These are phyloP conservation scores for Coleophoma eucalyptorum DNA, from an alignment of 2,329 filamentous ascomycete genomes.

Conservation along the genomic window DNA sequence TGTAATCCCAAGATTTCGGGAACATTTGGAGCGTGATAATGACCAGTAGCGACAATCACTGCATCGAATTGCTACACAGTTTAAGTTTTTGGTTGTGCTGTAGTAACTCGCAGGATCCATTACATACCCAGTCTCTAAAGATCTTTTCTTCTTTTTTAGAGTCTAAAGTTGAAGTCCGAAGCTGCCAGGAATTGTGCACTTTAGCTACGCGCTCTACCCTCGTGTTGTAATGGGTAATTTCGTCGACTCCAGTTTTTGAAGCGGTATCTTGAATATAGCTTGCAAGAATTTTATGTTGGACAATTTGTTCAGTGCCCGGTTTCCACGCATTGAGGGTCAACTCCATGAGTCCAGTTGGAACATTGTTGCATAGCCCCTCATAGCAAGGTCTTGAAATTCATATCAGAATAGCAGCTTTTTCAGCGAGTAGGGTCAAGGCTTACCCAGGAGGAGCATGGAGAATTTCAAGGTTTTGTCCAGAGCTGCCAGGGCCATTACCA, in stretches of 20 bases:
- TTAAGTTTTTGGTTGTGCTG: neutral
- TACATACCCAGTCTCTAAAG: slow-evolving; percentile 1
- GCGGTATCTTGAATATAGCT: slow-evolving; percentile 18
- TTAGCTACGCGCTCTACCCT: slow-evolving; percentile 19
- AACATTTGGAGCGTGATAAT: slow-evolving; percentile 61
- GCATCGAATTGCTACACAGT: slow-evolving; percentile 48
- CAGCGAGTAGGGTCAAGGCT: neutral
- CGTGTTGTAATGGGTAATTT: slow-evolving; percentile 16
- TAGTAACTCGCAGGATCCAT: slow-evolving; percentile 5
- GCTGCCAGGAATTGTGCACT: slow-evolving; percentile 12
- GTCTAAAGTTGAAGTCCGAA: slow-evolving; percentile 11
- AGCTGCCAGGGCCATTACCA: neutral
- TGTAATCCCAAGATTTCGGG: slow-evolving; percentile 56
- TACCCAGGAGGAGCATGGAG: slow-evolving; percentile 21
- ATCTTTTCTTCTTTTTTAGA: slow-evolving; percentile 4
- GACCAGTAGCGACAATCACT: slow-evolving; percentile 62
- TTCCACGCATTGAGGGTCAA: slow-evolving; percentile 20
- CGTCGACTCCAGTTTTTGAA: slow-evolving; percentile 11
- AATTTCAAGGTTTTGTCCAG: slow-evolving; percentile 9
- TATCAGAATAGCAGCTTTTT: neutral
- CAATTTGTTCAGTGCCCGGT: slow-evolving; percentile 17
- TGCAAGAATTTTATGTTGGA: slow-evolving; percentile 16
- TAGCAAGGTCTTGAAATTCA: slow-evolving; percentile 16
- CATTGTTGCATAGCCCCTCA: slow-evolving; percentile 19
- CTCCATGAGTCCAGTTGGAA: slow-evolving; percentile 18